A percentile compares a stretch with the other conserved stretches of the same genome.
Evolutionary conservation across 2,329 filamentous ascomycete genomes (phyloP).

Genomic region (Hysterium pulicare): DNA sequence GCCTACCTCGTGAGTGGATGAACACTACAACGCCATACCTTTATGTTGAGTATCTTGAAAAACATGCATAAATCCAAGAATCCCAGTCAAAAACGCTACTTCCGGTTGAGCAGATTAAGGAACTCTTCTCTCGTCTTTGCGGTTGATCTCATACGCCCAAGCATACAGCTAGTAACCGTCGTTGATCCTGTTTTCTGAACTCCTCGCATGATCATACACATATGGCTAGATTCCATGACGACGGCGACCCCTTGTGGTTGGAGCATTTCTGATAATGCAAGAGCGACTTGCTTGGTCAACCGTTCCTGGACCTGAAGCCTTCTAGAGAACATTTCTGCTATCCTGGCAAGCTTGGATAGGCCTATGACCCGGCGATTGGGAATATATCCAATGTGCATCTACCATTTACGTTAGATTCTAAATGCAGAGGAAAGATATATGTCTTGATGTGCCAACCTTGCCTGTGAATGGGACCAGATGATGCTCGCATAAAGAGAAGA

Average conservation of each 20-base stretch:
- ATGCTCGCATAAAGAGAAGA: slow-evolving; percentile 89
- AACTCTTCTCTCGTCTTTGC: slow-evolving; percentile 95
- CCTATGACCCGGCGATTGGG: slow-evolving; percentile 82
- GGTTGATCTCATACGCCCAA: slow-evolving; percentile 83
- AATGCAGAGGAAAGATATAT: background rate
- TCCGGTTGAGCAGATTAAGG: slow-evolving; percentile 58
- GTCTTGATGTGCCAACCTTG: slow-evolving; percentile 57
- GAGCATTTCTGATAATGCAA: slow-evolving; percentile 85
- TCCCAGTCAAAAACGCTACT: background rate
- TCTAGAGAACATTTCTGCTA: slow-evolving; percentile 90
- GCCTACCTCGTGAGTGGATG: slow-evolving; percentile 1
- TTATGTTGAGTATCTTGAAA: background rate
- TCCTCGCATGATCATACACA: slow-evolving; percentile 96
- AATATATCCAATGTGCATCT: slow-evolving; percentile 98
- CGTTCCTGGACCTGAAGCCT: slow-evolving; percentile 90
- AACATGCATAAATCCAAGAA: background rate
- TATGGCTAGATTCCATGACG: slow-evolving; percentile 88
- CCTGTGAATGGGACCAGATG: slow-evolving; percentile 91
- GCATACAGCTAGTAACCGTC: slow-evolving; percentile 92
- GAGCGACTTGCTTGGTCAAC: slow-evolving; percentile 85
- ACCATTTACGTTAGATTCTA: background rate
- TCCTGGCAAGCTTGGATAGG: slow-evolving; percentile 84
- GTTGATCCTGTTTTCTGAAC: slow-evolving; percentile 80
- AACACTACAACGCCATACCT: background rate
- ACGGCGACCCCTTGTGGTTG: slow-evolving; percentile 89